Base-by-base conservation (phyloP, 306 rosid genomes). In the Elaeagnus macrophylla region DNA sequence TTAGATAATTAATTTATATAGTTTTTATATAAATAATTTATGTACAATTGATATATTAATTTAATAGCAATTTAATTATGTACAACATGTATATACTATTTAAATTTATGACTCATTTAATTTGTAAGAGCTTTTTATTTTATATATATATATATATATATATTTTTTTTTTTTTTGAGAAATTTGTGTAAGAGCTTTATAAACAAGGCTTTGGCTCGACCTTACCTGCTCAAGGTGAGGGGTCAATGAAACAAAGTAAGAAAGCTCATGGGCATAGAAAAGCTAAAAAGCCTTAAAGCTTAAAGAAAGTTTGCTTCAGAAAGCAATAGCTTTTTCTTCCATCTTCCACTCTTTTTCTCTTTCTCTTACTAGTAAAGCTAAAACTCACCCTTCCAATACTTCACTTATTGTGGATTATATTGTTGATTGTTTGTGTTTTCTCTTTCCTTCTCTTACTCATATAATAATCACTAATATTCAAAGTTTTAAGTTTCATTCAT, bases 301-400 rank as follows among this genome's bases (percentile, higher is more conserved):
- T 65, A 65, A 79, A 77, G 71, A 79, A 86, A 79, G 87, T 70
- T 62, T 80, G 67, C 75, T 80, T 62, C 87, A 79, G 80, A 79
- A 83, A 86, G 72, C 68, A 71, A 71, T 64, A 83, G 41, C 81
- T 65, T 81, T 81, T 42, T 57, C 62, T 19, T 57, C 38, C 37
- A 2, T 43, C 49, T 38, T 46, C 54, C 50, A 46, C 8, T 38
- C 43, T 62, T 47, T 52, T 12, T 61, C 20, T 69, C 16, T 60
- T 60, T 53, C 9, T 48, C 53, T 56, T 54, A 67, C 39, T 64
- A 75, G 69, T 79, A 82, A 82, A 86, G 90, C 87, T 69, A 83
- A 84, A 68, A 63, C 12, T 17, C 61, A 78, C 82, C 72, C 80
- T 63, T 61, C 74, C 79, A 60, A 63, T 57, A 42, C 71, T 59